Evolutionary conservation across 345 rosid species (phyloP).

Genomic region (Murraya koenigii): DNA sequence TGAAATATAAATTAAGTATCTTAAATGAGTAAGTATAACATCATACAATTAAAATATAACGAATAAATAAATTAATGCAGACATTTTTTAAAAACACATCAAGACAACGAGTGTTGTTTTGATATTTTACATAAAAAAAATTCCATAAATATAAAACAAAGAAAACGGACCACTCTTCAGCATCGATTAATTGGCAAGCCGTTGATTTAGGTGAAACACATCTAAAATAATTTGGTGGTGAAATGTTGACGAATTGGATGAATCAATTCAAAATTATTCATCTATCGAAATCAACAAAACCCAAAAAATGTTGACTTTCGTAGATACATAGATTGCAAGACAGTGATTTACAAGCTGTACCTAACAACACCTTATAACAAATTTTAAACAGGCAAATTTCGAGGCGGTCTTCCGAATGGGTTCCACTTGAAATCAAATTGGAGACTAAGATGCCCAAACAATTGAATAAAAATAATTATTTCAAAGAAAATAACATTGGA

Average conservation of each 20-base stretch:
- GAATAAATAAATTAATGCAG: too few species aligned
- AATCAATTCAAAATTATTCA: neutral
- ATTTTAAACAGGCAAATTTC: neutral
- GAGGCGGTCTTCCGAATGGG: constrained; percentile 6
- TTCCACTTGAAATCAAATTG: neutral
- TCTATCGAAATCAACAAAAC: constrained; percentile 1
- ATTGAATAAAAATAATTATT: neutral
- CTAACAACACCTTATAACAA: neutral
- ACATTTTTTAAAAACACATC: too few species aligned
- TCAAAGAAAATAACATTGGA: neutral
- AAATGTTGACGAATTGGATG: neutral
- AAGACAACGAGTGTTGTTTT: too few species aligned
- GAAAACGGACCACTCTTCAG: neutral
- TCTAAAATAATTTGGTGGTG: too few species aligned
- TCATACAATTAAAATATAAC: too few species aligned
- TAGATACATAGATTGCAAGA: neutral
- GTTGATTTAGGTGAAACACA: neutral
- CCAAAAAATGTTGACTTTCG: neutral
- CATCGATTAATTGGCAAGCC: neutral
- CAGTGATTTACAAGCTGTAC: neutral
- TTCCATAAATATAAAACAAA: too few species aligned
- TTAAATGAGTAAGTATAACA: too few species aligned
- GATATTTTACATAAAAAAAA: too few species aligned
- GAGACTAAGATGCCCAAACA: neutral
- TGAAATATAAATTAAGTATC: too few species aligned